Evolutionary conservation across 108 stramenopile species (phyloP), one percentile per base, ranked within the genome.

Genomic region (Conticribra guillardii): DNA sequence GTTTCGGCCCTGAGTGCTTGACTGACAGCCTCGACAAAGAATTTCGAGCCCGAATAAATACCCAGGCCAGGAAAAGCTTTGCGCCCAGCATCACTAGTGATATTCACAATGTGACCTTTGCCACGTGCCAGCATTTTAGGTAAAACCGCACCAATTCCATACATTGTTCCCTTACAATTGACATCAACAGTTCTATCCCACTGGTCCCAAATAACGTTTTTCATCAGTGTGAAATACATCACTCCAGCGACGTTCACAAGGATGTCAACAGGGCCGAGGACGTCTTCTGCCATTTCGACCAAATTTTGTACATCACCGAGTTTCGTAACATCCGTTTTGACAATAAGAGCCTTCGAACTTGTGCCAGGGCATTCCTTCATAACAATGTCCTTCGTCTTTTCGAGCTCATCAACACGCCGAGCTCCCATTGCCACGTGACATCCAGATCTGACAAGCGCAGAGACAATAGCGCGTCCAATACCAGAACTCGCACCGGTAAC

Each of bases 151-250:
- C 84, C 88, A 48, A 87, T 76, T 24, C 85, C 85, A 63, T 89
- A 82, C 71, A 85, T 82, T 19, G 85, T 77, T 29, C 92, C 92
- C 68, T 85, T 87, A 65, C 89, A 90, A 71, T 93, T 93, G 18
- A 90, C 88, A 62, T 93, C 92, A 21, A 93, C 82, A 15, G 84
- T 86, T 45, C 82, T 67, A 45, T 89, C 84, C 92, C 92, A 93
- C 51, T 90, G 85, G 58, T 93, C 92, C 86, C 84, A 78, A 44
- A 81, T 53, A 11, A 59, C 68, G 64, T 89, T 86, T 69, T 89
- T 72, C 87, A 93, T 89, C 60, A 70, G 52, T 0, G 89, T 90
- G 60, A 84, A 89, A 69, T 89, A 89, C 92, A 93, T 93, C 58
- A 93, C 92, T 11, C 92, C 92, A 22, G 92, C 85, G 55, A 76